phyloP scores from a whole-genome alignment of 768 basidiomycete species.

The Pulveroboletus frians region DNA sequence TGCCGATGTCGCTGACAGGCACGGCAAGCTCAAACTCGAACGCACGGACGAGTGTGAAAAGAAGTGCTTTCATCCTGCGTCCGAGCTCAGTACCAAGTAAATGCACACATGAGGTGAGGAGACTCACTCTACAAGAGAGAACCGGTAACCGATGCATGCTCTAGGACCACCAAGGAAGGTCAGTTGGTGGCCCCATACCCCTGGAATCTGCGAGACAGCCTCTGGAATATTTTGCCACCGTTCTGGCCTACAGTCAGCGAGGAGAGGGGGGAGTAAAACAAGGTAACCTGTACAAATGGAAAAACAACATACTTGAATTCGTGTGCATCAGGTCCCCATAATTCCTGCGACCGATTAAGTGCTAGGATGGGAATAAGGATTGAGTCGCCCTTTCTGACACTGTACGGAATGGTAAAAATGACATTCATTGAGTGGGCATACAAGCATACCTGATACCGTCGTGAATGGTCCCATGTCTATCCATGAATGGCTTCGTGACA shows the following conservation, averaged over 20 bases:
- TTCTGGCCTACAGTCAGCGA: constrained; percentile 49
- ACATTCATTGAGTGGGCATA: background rate
- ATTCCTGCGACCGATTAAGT: constrained; percentile 45
- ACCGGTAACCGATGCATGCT: constrained; percentile 66
- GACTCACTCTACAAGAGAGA: constrained; percentile 55
- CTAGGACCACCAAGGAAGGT: constrained; percentile 62
- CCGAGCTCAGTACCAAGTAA: background rate
- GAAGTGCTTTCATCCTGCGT: constrained; percentile 5
- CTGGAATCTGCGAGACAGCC: constrained; percentile 43
- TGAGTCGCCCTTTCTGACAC: constrained; percentile 41
- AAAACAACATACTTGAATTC: constrained; percentile 48
- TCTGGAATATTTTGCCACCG: constrained; percentile 53
- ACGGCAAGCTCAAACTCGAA: constrained; percentile 11
- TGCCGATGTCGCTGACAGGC: constrained; percentile 2
- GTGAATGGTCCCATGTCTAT: constrained; percentile 37
- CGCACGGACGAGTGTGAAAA: constrained; percentile 8
- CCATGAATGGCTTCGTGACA: constrained; percentile 40
- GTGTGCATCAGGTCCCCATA: constrained; percentile 60
- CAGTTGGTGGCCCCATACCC: constrained; percentile 55
- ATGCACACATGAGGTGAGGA: too few relatives aligned
- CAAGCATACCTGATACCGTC: constrained; percentile 35
- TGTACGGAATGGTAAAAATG: constrained; percentile 5
- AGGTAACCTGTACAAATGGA: background rate
- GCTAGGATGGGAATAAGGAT: constrained; percentile 49
- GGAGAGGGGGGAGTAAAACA: background rate